Conservation (phyloP, 495 filamentous ascomycete species). For the Trichoderma asperelloides region DNA sequence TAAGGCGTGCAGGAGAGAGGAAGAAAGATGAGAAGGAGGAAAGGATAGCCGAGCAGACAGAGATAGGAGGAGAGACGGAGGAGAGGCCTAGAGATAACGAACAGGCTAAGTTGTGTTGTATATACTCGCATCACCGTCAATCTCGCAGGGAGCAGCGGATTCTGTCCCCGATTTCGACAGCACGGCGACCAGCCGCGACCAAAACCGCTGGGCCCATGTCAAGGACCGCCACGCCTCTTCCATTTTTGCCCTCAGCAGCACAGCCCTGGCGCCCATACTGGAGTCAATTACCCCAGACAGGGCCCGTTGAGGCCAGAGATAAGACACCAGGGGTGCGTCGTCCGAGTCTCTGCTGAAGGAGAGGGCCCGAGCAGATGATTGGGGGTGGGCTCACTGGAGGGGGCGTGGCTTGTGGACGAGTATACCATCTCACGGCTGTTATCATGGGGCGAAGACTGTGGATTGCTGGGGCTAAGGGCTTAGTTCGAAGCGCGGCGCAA, state of each 20-base stretch:
- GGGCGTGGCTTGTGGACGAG: background rate
- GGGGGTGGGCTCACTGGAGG: background rate
- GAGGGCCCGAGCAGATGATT: background rate
- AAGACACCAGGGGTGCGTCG: slow-evolving; percentile 2
- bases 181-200: background rate
- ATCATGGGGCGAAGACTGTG: slow-evolving; percentile 1
- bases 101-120: background rate
- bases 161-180: background rate
- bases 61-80: slow-evolving; percentile 5
- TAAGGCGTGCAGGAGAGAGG: slow-evolving; percentile 8
- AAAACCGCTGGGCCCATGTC: background rate
- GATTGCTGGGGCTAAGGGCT: slow-evolving; percentile 2
- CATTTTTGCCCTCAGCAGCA: background rate
- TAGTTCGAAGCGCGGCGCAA: slow-evolving; percentile 4
- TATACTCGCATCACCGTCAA: background rate
- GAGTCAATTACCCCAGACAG: slow-evolving; percentile 6
- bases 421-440: background rate
- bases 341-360: background rate
- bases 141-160: background rate
- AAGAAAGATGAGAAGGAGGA: background rate
- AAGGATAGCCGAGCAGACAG: background rate
- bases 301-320: background rate
- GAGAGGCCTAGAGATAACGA: background rate
- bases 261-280: background rate
- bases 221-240: background rate